These are phyloP conservation scores for Hymenoscyphus fraxineus DNA, from an alignment of 2,329 filamentous ascomycete genomes.

Conservation along the genomic window DNA sequence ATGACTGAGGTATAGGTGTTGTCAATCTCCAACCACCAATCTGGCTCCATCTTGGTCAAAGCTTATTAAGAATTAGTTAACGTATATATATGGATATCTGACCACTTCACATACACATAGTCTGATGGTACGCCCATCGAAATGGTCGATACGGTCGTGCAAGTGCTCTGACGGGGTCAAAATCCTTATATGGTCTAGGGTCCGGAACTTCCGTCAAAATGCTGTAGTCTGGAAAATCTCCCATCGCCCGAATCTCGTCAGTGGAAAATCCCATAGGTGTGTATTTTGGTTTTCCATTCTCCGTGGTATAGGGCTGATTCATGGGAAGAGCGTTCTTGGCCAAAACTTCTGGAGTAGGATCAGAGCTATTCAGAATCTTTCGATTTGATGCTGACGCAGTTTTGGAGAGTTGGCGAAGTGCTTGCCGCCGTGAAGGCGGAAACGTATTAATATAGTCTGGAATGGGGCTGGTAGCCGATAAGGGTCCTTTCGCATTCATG, in stretches of 20 bases:
- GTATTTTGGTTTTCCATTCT: constrained; percentile 39
- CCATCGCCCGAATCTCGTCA: constrained; percentile 64
- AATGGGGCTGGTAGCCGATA: constrained; percentile 2
- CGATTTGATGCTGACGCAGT: constrained; percentile 19
- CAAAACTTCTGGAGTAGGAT: constrained; percentile 22
- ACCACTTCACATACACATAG: constrained; percentile 68
- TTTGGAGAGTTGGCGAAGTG: constrained; percentile 28
- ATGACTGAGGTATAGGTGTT: constrained; percentile 66
- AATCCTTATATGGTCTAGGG: constrained; percentile 59
- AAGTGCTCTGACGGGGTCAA: constrained; percentile 64
- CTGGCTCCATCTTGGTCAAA: constrained; percentile 70
- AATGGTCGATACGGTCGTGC: constrained; percentile 78
- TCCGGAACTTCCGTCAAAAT: constrained; percentile 69
- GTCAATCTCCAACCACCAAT: constrained; percentile 90
- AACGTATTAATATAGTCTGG: constrained; percentile 27
- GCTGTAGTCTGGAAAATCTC: constrained; percentile 77
- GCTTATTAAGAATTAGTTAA: constrained; percentile 45
- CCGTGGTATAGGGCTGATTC: constrained; percentile 26
- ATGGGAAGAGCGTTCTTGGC: constrained; percentile 26
- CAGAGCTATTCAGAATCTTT: constrained; percentile 17
- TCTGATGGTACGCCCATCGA: constrained; percentile 82
- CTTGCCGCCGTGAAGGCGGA: constrained; percentile 30
- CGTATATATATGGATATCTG: neutral
- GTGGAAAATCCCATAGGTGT: constrained; percentile 68
- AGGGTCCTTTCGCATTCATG: constrained; percentile 7